Percentiles rank a stretch among this genome's conserved stretches.
Conservation (phyloP, 164 flowering plant genomes). For the Magnolia sinica region DNA sequence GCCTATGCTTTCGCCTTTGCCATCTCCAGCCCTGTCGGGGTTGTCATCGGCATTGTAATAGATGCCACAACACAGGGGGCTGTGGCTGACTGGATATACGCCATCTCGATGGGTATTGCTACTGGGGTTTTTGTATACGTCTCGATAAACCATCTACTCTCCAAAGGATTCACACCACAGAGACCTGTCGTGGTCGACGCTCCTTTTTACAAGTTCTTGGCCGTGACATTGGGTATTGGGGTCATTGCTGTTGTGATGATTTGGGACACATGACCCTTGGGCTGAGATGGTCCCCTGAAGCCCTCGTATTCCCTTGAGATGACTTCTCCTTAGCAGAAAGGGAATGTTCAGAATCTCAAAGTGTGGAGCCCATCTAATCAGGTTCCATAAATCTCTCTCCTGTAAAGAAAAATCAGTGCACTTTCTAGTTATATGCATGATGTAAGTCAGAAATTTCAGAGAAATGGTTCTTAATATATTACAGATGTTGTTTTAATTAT, state of each 20-base stretch:
- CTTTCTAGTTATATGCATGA: too few species aligned
- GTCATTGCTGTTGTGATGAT: conserved; percentile 80
- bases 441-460: too few species aligned
- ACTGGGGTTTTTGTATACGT: conserved; percentile 71
- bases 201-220: conserved; percentile 43
- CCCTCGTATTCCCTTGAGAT: background rate
- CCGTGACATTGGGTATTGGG: conserved; percentile 52
- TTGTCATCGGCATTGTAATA: conserved; percentile 66
- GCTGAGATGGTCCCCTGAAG: background rate
- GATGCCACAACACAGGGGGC: conserved; percentile 67
- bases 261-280: conserved; percentile 41
- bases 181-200: conserved; percentile 23
- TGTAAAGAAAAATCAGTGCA: too few species aligned
- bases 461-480: too few species aligned
- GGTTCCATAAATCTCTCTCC: background rate
- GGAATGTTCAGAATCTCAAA: background rate
- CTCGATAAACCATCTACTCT: conserved; percentile 57
- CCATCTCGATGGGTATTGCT: conserved; percentile 75
- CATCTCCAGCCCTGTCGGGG: conserved; percentile 68
- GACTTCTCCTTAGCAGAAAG: background rate
- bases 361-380: background rate
- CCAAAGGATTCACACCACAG: conserved; percentile 48
- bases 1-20: conserved; percentile 73
- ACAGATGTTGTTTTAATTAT: too few species aligned
- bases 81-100: conserved; percentile 74